A percentile compares a stretch with the other conserved stretches of the same genome.
Evolutionary conservation across 1,284 basidiomycete species (phyloP).

Genomic region (Phlebopus sp.): DNA sequence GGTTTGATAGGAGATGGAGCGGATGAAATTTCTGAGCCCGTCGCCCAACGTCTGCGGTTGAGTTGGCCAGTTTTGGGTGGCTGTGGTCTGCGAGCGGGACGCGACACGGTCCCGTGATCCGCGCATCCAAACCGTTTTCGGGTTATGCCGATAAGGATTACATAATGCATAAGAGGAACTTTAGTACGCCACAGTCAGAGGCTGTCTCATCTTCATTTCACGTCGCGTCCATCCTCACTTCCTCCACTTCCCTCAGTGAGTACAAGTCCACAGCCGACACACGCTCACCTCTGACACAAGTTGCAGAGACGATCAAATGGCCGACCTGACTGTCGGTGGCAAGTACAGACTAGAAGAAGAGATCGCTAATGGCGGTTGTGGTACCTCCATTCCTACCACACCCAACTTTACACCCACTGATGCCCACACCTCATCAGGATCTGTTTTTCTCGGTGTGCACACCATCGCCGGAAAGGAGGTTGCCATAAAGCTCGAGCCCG

Average conservation of each 20-base stretch:
- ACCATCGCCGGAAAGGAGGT: slow-evolving; percentile 96
- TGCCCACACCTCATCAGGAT: slow-evolving; percentile 47
- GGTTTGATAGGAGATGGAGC: too few relatives aligned
- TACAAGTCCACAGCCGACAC: not conserved
- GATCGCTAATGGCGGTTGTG: slow-evolving; percentile 93
- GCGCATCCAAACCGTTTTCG: not conserved
- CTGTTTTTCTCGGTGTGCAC: slow-evolving; percentile 93
- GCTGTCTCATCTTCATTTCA: not conserved
- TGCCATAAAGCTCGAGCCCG: slow-evolving; percentile 94
- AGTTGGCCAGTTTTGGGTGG: too few relatives aligned
- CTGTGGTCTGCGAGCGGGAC: slow-evolving; percentile 1
- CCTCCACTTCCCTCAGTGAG: not conserved
- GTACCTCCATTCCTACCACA: slow-evolving; percentile 43
- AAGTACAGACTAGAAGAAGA: slow-evolving; percentile 94
- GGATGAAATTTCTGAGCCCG: too few relatives aligned
- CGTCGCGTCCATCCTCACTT: not conserved
- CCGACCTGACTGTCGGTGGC: slow-evolving; percentile 81
- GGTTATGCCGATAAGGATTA: slow-evolving; percentile 15
- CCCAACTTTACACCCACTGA: not conserved
- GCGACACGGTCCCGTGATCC: slow-evolving; percentile 28
- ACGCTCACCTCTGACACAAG: slow-evolving; percentile 12
- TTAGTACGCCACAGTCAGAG: slow-evolving; percentile 6
- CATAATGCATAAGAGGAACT: slow-evolving; percentile 14
- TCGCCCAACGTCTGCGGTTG: too few relatives aligned
- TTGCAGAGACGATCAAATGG: slow-evolving; percentile 40